These are phyloP conservation scores for Pseudoperonospora humuli DNA, from an alignment of 352 stramenopile genomes.

Conservation along the genomic window DNA sequence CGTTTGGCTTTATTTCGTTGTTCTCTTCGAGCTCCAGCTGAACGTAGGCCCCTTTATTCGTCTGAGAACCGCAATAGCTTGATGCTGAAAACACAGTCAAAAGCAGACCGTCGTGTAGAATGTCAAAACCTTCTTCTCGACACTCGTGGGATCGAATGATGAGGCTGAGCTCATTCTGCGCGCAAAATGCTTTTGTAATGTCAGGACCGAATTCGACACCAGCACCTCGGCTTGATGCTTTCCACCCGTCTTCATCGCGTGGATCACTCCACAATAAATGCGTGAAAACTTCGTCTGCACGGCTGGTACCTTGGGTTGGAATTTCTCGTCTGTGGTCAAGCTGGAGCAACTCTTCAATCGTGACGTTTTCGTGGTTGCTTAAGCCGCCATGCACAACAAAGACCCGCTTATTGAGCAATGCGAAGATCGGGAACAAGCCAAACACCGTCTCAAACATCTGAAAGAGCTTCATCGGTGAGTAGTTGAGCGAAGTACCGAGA, in stretches of 20 bases:
- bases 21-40: conserved; percentile 57
- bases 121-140: conserved; percentile 86
- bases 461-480: conserved; percentile 74
- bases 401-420: conserved; percentile 85
- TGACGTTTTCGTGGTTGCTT: conserved; percentile 81
- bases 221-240: conserved; percentile 68
- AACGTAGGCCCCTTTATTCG: conserved; percentile 83
- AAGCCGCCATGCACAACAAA: conserved; percentile 92
- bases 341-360: conserved; percentile 73
- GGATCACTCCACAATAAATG: conserved; percentile 90
- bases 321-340: conserved; percentile 86
- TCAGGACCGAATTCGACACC: conserved; percentile 91
- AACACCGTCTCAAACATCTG: conserved; percentile 85
- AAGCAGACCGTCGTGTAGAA: conserved; percentile 76
- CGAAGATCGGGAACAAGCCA: conserved; percentile 80
- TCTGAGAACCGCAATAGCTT: conserved; percentile 88
- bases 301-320: conserved; percentile 68
- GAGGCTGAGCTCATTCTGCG: conserved; percentile 76
- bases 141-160: conserved; percentile 93
- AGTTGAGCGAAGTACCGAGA: conserved; percentile 54
- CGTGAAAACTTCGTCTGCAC: conserved; percentile 86
- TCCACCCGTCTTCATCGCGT: conserved; percentile 50
- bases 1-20: conserved; percentile 81
- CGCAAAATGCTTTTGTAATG: conserved; percentile 88
- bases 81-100: conserved; percentile 90